Evolutionary conservation across 225 moss, liverwort and hornwort species (phyloP).

Genomic region (Marchantia polymorpha): DNA sequence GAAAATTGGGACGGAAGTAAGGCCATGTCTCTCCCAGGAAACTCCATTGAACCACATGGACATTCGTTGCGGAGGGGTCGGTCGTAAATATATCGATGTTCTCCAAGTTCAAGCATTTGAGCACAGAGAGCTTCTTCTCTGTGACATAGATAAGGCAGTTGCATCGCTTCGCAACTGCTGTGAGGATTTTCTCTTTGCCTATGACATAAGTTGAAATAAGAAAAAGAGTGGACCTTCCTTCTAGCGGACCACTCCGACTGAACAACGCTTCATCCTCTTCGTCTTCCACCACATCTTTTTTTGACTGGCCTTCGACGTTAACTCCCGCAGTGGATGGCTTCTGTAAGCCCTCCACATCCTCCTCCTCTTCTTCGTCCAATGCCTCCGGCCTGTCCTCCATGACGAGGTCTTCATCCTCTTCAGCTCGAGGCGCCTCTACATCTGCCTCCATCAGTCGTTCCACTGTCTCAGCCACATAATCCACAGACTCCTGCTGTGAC

Average conservation of each 20-base stretch:
- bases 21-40: slow-evolving; percentile 88
- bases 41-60: slow-evolving; percentile 80
- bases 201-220: slow-evolving; percentile 80
- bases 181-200: slow-evolving; percentile 84
- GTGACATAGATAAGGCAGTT: slow-evolving; percentile 63
- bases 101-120: slow-evolving; percentile 63
- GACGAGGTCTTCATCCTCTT: slow-evolving; percentile 14
- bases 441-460: slow-evolving; percentile 53
- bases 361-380: slow-evolving; percentile 26
- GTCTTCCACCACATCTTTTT: slow-evolving; percentile 1
- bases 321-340: slow-evolving; percentile 5
- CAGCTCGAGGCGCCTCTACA: background rate
- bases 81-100: slow-evolving; percentile 67
- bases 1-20: slow-evolving; percentile 81
- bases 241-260: slow-evolving; percentile 27
- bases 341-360: slow-evolving; percentile 15
- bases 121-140: slow-evolving; percentile 67
- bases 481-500: slow-evolving; percentile 62
- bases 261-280: slow-evolving; percentile 25
- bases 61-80: slow-evolving; percentile 65
- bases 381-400: slow-evolving; percentile 11
- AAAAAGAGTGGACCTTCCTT: slow-evolving; percentile 47
- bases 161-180: slow-evolving; percentile 70
- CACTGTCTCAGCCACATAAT: slow-evolving; percentile 66
- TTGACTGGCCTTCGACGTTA: background rate